phyloP scores from a whole-genome alignment of 805 yeast genomes.

The Novakomyces olei region DNA sequence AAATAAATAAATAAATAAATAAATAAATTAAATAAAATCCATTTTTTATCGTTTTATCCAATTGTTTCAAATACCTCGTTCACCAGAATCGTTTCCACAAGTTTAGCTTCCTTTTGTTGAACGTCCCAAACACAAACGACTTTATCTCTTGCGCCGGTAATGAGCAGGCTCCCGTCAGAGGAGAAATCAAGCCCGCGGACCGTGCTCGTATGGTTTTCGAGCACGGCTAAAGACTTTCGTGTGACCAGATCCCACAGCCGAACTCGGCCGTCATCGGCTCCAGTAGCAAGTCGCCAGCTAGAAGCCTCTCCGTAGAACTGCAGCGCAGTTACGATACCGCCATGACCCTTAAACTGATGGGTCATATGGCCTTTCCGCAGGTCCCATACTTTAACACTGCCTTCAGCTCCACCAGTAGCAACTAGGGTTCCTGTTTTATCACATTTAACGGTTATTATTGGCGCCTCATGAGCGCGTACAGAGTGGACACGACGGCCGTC shows the following conservation, averaged over 20 bases:
- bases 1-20: too few relatives aligned
- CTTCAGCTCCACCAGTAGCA: constrained; percentile 92
- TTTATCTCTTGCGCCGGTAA: constrained; percentile 82
- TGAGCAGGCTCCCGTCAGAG: constrained; percentile 29
- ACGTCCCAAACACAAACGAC: constrained; percentile 37
- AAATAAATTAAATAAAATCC: constrained; percentile 7
- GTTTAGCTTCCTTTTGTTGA: constrained; percentile 27
- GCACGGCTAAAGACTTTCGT: constrained; percentile 39
- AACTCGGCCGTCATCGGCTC: constrained; percentile 36
- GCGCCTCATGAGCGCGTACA: constrained; percentile 33
- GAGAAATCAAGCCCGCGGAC: constrained; percentile 64
- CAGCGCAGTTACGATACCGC: constrained; percentile 62
- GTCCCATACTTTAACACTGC: constrained; percentile 79
- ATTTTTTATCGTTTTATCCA: too few relatives aligned
- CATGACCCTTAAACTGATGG: constrained; percentile 83
- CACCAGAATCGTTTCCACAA: constrained; percentile 46
- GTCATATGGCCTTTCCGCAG: constrained; percentile 70
- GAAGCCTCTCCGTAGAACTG: constrained; percentile 23
- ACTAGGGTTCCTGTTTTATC: constrained; percentile 68
- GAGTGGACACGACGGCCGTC: constrained; percentile 13
- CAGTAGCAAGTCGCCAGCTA: constrained; percentile 58
- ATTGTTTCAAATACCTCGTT: constrained; percentile 26
- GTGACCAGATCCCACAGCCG: constrained; percentile 45
- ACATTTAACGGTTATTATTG: constrained; percentile 53
- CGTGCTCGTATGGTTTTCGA: constrained; percentile 59